Base-by-base conservation (phyloP, 257 asterid species). In the Fraxinus americana region DNA sequence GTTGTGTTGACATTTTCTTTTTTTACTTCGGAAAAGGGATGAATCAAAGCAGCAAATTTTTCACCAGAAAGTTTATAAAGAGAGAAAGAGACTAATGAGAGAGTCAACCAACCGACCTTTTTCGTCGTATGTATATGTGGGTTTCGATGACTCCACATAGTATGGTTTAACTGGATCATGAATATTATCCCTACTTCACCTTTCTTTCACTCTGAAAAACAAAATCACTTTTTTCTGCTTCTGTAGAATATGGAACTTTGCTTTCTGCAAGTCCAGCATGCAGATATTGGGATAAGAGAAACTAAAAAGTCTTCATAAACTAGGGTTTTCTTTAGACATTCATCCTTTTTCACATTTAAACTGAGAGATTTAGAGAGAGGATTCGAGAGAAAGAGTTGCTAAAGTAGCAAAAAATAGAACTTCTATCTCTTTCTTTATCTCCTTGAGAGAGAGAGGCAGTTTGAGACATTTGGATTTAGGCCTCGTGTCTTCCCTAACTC, bases 221-320 rank as follows among this genome's bases (percentile, higher is more conserved):
- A 23, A 61, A 61, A 25, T 7, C 17, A 34, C 34, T 11, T 75
- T 71, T 73, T 70, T 75, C 70, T 75, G 70, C 50, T 61, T 72
- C 67, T 39, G 4, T 32, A 21, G 73, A 67, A 43, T 73, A 71
- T 59, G 72, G 63, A 65, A 73, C 35, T 73, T 70, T 38, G 76
- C 82, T 81, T 79, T 79, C 69, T 74, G 70, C 65, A 75, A 68
- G 86, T 86, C 84, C 76, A 76, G 85, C 80, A 76, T 74, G 81
- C 85, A 81, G 71, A 71, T 73, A 71, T 75, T 72, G 59, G 74
- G 43, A 73, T 78, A 75, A 54, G 71, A 71, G 41, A 70, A 68
- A 67, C 74, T 4, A 43, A 70, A 74, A 79, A 29, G 2, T 72
- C 66, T 68, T 52, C 66, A 23, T 3, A 34, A 65, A 73, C 75